Percentiles rank a stretch among this genome's conserved stretches.
Conservation (phyloP, 257 asterid species). For the Solanum virginianum region DNA sequence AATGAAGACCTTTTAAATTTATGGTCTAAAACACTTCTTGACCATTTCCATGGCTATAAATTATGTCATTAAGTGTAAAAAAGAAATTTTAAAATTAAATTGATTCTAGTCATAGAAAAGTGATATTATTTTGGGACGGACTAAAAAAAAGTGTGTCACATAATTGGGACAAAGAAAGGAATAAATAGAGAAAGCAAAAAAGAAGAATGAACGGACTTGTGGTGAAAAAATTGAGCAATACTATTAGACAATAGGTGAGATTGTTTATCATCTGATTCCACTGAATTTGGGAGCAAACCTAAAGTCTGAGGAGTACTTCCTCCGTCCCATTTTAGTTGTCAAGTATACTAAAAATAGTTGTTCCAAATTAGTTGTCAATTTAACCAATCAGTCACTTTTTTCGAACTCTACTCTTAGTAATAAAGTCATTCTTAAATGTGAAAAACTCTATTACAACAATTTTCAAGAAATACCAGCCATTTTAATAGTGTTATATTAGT, state of each 20-base stretch:
- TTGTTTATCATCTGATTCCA: neutral
- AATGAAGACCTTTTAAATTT: neutral
- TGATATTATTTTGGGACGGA: neutral
- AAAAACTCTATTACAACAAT: no score
- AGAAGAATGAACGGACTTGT: neutral
- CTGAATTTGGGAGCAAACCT: neutral
- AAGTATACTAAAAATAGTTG: no score
- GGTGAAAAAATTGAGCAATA: neutral
- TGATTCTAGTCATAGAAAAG: neutral
- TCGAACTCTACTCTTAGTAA: no score
- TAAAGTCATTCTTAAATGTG: no score
- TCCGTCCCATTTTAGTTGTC: no score
- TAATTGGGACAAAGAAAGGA: neutral
- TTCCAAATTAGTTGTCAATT: no score
- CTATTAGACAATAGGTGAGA: neutral
- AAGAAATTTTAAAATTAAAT: neutral
- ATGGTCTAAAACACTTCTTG: neutral
- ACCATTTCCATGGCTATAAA: neutral
- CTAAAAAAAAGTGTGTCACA: neutral
- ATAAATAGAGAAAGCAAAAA: neutral
- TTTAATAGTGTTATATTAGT: no score
- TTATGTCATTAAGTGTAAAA: neutral
- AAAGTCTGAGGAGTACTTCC: neutral
- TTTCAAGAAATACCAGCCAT: no score
- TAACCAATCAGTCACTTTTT: no score